Conservation (phyloP, 345 rosid species). For the Syzygium grande region DNA sequence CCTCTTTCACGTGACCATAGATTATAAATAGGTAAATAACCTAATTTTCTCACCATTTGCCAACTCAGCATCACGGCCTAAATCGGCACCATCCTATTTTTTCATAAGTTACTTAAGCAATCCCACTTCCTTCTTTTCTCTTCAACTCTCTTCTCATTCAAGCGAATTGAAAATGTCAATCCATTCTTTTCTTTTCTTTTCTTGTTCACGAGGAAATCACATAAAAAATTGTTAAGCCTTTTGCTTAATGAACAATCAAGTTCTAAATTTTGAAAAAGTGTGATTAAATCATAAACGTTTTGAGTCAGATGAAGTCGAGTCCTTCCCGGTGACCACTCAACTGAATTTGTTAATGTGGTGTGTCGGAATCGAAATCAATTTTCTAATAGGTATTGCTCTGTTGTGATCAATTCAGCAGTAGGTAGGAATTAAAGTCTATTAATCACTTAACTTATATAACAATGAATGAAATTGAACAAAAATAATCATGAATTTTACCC, state of each 20-base stretch:
- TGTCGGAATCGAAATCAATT: fast-evolving
- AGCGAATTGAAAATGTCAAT: too few species aligned
- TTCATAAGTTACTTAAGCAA: not conserved
- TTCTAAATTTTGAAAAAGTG: not conserved
- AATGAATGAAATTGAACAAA: not conserved
- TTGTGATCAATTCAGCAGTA: too few species aligned
- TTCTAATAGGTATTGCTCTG: too few species aligned
- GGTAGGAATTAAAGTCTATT: too few species aligned
- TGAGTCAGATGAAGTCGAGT: fast-evolving
- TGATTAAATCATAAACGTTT: not conserved
- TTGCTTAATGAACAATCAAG: fast-evolving
- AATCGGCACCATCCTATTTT: not conserved
- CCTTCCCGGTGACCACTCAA: not conserved
- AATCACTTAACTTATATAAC: not conserved
- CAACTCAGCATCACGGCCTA: not conserved
- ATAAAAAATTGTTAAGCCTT: fast-evolving
- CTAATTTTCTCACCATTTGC: not conserved
- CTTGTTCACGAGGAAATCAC: too few species aligned
- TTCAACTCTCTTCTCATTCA: too few species aligned
- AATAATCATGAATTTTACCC: not conserved
- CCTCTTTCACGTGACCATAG: too few species aligned
- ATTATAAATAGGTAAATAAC: too few species aligned
- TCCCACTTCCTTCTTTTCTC: not conserved
- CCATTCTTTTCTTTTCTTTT: too few species aligned
- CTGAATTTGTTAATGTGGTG: not conserved